Evolutionary conservation across 768 basidiomycete genomes (phyloP), one percentile per base, ranked within the genome.

Genomic region (Tephrocybe sp.): DNA sequence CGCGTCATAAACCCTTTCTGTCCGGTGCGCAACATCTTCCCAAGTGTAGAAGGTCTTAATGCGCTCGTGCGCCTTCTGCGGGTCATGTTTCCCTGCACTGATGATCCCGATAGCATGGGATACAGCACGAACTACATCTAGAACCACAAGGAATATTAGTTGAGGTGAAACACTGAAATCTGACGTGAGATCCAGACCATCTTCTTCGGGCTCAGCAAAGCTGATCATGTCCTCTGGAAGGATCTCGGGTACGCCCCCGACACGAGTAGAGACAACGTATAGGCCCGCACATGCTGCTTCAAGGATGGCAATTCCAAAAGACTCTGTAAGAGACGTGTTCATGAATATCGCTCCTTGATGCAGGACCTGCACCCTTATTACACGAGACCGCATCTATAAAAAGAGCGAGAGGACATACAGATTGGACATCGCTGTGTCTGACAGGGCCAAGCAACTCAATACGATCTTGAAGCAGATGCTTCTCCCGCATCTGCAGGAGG

Each of bases 301-400:
- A 35, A 99, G 79, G 55, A 96, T 94, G n/a, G 89, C 91, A 56
- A 96, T 98, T 0, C 97, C 96, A 57, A 98, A 99, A 0, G 97
- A 82, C 64, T 98, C 97, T 1, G 96, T 98, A 21, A 98, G 77
- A 0, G 93, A 95, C 0, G 97, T 95, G 61, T 95, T 97, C 74
- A 99, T 76, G 69, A 88, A 99, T 52, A 99, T 94, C 11, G 90
- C 78, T 1, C 95, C 97, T 35, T 83, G 84, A 6, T 76, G 74
- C 9, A 99, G 78, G n/a, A 97, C 85, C 92, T 94, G 55, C 13
- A 22, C 15, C 36, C 36, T 44, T 27, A 19, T 9, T 15, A 35
- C 31, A 26, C 49, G 15, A 52, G 24, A 12, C 19, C n/a, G 18
- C 8, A 27, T 25, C 13, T 18, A 27, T 7, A 18, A 8, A 8